phyloP scores from a whole-genome alignment of 2,329 filamentous ascomycete genomes.

The Neophaeococcomyces mojaviensis region DNA sequence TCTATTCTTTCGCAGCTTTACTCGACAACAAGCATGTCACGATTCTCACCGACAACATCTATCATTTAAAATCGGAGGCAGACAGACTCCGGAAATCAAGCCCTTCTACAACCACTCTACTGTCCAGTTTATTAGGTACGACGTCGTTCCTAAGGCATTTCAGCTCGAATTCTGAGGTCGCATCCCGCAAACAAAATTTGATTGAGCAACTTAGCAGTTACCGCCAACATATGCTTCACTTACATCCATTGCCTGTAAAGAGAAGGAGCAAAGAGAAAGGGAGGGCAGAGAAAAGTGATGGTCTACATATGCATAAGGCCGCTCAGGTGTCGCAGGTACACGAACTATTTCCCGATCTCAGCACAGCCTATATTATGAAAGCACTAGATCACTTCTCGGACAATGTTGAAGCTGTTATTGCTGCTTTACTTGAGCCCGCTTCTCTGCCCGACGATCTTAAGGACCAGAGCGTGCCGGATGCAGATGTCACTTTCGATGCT shows the following conservation, averaged over 20 bases:
- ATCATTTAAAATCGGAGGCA: conserved; percentile 65
- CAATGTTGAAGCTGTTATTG: conserved; percentile 69
- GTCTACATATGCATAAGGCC: conserved; percentile 71
- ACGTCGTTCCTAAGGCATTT: conserved; percentile 60
- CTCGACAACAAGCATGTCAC: conserved; percentile 64
- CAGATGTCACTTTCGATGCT: conserved; percentile 12
- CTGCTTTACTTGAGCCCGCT: conserved; percentile 67
- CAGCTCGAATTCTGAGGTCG: conserved; percentile 27
- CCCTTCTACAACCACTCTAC: conserved; percentile 50
- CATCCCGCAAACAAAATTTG: conserved; percentile 34
- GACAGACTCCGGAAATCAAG: conserved; percentile 48
- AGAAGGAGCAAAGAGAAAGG: conserved; percentile 36
- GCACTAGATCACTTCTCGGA: conserved; percentile 73
- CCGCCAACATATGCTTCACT: conserved; percentile 30
- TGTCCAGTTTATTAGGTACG: conserved; percentile 71
- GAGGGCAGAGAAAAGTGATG: conserved; percentile 31
- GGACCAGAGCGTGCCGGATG: conserved; percentile 17
- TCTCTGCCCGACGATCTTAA: conserved; percentile 64
- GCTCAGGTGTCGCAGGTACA: conserved; percentile 84
- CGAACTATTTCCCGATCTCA: conserved; percentile 83
- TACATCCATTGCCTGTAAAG: conserved; percentile 33
- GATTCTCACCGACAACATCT: conserved; percentile 73
- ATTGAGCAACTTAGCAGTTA: conserved; percentile 33
- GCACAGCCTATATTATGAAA: conserved; percentile 70
- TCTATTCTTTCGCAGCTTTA: conserved; percentile 66